Evolutionary conservation across 164 flowering plant species (phyloP).

Genomic region (Pachysandra terminalis): DNA sequence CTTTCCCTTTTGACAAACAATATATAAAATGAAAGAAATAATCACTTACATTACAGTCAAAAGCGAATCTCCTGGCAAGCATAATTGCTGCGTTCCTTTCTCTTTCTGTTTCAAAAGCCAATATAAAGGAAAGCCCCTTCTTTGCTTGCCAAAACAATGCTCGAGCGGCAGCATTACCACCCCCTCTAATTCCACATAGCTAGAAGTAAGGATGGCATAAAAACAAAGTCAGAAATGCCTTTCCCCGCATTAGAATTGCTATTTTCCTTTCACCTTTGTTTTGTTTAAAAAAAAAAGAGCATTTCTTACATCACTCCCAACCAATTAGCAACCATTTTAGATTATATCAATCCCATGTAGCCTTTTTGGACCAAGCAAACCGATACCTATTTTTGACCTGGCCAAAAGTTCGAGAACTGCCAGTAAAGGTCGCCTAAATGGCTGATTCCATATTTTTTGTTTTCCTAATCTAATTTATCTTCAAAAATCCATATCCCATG

Average conservation of each 20-base stretch:
- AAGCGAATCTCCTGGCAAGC: conserved; percentile 64
- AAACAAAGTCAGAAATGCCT: neutral
- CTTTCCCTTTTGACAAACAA: no score
- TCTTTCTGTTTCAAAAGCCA: conserved; percentile 61
- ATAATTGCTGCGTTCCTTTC: conserved; percentile 70
- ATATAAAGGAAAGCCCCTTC: conserved; percentile 43
- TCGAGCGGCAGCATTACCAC: conserved; percentile 52
- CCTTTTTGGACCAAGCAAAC: neutral
- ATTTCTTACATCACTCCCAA: neutral
- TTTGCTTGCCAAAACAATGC: conserved; percentile 64
- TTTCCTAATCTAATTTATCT: no score
- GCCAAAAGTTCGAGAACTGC: no score
- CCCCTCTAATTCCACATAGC: conserved; percentile 90
- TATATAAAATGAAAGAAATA: neutral
- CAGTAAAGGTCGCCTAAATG: neutral
- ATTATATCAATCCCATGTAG: neutral
- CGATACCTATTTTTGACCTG: neutral
- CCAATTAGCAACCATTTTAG: neutral
- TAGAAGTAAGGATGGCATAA: conserved; percentile 18
- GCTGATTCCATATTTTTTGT: neutral
- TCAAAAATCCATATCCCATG: neutral
- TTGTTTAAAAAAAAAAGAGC: neutral
- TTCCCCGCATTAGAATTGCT: conserved; percentile 17
- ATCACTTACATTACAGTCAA: conserved; percentile 59
- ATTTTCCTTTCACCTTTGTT: neutral